Percentiles rank a stretch among this genome's conserved stretches.
These are phyloP conservation scores for Calvatia gigantea DNA, from an alignment of 768 basidiomycete species.

Conservation along the genomic window DNA sequence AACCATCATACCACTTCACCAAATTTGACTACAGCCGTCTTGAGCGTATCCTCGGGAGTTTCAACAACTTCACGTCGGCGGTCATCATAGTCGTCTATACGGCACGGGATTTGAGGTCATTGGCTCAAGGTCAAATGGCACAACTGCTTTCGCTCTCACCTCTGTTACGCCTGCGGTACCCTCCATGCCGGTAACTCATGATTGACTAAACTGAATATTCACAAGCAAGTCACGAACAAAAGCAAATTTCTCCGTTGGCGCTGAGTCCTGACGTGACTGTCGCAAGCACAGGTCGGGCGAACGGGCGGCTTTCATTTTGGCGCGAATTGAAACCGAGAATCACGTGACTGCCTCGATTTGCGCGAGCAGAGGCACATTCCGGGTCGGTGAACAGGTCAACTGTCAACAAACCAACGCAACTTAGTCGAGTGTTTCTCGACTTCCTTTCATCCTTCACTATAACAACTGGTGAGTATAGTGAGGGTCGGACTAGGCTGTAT, in stretches of 20 bases:
- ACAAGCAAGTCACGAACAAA: background rate
- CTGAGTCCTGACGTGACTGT: conserved; percentile 4
- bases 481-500: background rate
- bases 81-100: conserved; percentile 65
- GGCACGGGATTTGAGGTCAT: conserved; percentile 11
- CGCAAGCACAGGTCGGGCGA: background rate
- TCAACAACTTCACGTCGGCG: conserved; percentile 62
- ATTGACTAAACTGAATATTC: background rate
- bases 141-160: conserved; percentile 4
- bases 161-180: conserved; percentile 13
- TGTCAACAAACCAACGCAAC: too few relatives aligned
- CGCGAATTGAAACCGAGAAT: background rate
- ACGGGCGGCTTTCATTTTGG: background rate
- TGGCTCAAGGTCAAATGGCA: conserved; percentile 1
- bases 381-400: background rate
- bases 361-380: background rate
- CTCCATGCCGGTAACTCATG: conserved; percentile 11
- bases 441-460: background rate
- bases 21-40: conserved; percentile 61
- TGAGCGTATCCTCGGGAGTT: conserved; percentile 71
- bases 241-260: conserved; percentile 8
- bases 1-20: conserved; percentile 71
- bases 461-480: background rate
- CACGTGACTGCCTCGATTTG: conserved; percentile 1
- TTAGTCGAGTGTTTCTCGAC: too few relatives aligned